Evolutionary conservation across 805 yeast genomes (phyloP), one percentile per base, ranked within the genome.

Genomic region (Ogataea allantospora): DNA sequence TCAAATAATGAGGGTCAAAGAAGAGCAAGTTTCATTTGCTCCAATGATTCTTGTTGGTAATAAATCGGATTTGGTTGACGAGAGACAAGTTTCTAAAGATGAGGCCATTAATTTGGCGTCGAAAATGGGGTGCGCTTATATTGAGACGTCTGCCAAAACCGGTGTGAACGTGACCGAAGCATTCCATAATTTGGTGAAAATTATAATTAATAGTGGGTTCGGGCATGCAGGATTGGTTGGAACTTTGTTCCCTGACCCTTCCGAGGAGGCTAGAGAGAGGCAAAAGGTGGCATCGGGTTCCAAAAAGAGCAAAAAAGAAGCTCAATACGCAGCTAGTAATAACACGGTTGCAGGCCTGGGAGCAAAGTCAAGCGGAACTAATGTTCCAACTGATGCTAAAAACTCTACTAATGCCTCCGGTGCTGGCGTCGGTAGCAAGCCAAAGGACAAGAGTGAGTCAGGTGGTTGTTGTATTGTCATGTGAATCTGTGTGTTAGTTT

Each of bases 91-190:
- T 11, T 65, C 77, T 10, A 68, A 64, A 28, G 75, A 68, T 14
- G 89, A 83, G 57, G 86, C 80, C 18, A 51, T 62, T 36, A 65
- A 64, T 31, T 67, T 87, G 42, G 95, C 95, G 20, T 70, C 72
- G 39, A 72, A 75, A 47, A 76, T 86, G 55, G 70, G 73, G 44
- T 75, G 84, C 50, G 78, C 83, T 45, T 93, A 89, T 59, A 73
- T 89, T 51, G 99, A 93, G 65, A 87, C 98, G 2, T 80, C 91
- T 27, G 98, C 98, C 16, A 93, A 93, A 62, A 86, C 83, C 53
- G 81, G 95, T 43, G 74, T 83, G 48, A 89, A 93, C 53, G 97
- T 93, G 30, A 50, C 48, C 9, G 62, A 62, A 24, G 66, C 66
- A 8, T 64, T 64, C 47, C 55, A 62, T 45, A 53, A 53, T 13